Base-by-base conservation (phyloP, 768 basidiomycete species). In the Tulasnella sp. region DNA sequence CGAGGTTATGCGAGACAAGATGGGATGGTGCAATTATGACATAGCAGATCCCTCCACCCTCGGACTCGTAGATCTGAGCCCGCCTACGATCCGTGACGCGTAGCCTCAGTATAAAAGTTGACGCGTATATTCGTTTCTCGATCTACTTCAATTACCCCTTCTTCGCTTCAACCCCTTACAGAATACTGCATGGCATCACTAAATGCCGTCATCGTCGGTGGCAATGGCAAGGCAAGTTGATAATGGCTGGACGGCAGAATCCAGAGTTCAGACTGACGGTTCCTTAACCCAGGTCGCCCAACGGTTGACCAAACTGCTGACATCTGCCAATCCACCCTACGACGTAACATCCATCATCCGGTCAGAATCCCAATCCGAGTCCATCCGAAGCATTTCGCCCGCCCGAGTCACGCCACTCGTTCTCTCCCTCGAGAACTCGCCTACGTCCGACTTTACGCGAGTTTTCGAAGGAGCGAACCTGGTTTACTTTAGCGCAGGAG, bases 351-450 rank as follows among this genome's bases (percentile, higher is more conserved):
- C 52, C 4, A 55, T 51, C 25, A 59, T 45, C 37, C 37, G 53
- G 25, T 35, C n/a, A 5, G 4, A 32, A 6, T 32, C 25, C 7
- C 52, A 55, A 32, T 6, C 8, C 25, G 49, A 53, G 14, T 12
- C 52, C 15, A 36, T 43, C 58, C 42, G 54, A 54, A 25, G 39
- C 8, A 25, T 43, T 51, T 42, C 58, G n/a, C 48, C 35, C 11
- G 29, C 39, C 6, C 37, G 39, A 12, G 27, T 43, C 19, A 72
- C 65, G 4, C 80, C 82, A 2, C 65, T 75, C 29, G 61, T 82
- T 2, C 71, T 83, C 34, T 80, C 79, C 1, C 71, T 84, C 23
- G 81, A 83, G 62, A 73, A 77, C 17, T 67, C 72, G 11, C 64
- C 77, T 0, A 69, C 72, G 0, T 60, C 67, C 0, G 72, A 76